Base-by-base conservation (phyloP, 2,329 filamentous ascomycete species). In the Stemphylium lycopersici region DNA sequence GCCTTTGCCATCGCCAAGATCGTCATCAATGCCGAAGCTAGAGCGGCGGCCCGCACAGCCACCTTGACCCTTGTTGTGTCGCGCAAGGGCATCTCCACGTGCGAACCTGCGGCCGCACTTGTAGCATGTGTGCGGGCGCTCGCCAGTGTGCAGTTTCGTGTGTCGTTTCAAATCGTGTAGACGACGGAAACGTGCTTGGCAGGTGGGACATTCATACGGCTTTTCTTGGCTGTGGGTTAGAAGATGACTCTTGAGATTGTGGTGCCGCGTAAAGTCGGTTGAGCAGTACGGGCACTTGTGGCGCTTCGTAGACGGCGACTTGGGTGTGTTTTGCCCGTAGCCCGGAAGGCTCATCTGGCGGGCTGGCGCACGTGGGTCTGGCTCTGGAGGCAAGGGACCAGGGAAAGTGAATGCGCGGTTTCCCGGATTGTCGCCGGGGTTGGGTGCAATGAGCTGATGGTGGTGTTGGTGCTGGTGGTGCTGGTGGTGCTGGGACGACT, bases 181-280 rank as follows among this genome's bases (percentile, higher is more conserved):
- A 60, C 95, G 87, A 50, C 95, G 86, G 76, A 99, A 99, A 47
- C 93, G 87, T 75, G 95, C 90, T 66, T 93, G 86, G 74, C 95
- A 99, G n/a, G 90, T 91, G 58, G 91, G 88, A 72, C 95, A 99
- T 24, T 95, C 86, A 71, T 95, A 99, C 0, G 95, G 95, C 77
- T 99, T 99, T 76, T 99, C 95, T 80, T 99, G 93, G 69, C 93
- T 97, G 76, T 98, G 95, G 0, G 95, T 98, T 72, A 99, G 85
- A 52, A 99, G 84, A 78, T 99, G 95, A 65, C 92, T 97, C 79
- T 98, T 99, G 24, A 98, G 84, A 69, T 99, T 98, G 74, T 98
- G 95, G 72, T 98, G 95, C 39, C 95, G 87, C 24, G 95, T 99
- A 66, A 99, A 99, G 69, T 96, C 95, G 4, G 95, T 97, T 34